Conservation (phyloP, 352 stramenopile species). For the Phytophthora multivora region DNA sequence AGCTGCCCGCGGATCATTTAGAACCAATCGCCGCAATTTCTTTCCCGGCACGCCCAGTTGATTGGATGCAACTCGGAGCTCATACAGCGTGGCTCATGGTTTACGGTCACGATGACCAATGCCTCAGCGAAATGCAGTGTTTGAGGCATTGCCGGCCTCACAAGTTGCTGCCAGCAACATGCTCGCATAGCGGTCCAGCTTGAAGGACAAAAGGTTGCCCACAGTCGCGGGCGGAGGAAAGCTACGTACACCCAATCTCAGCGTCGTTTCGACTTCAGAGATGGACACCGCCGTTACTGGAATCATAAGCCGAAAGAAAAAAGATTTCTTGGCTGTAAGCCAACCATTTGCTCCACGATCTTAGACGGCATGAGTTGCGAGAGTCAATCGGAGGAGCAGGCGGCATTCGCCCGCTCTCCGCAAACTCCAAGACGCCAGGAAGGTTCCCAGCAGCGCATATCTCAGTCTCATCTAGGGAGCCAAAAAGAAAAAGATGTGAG, state of each 20-base stretch:
- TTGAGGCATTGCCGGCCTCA: neutral
- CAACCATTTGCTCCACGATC: slow-evolving; percentile 1
- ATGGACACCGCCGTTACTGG: slow-evolving; percentile 16
- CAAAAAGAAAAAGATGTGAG: too few species aligned
- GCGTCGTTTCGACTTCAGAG: slow-evolving; percentile 20
- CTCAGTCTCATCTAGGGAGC: neutral
- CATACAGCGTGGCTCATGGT: neutral
- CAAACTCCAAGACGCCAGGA: neutral
- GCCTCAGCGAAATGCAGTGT: neutral
- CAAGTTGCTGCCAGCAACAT: neutral
- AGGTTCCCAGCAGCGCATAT: slow-evolving; percentile 4
- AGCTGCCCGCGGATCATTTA: slow-evolving; percentile 23
- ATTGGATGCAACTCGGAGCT: too few species aligned
- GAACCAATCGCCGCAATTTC: slow-evolving; percentile 1
- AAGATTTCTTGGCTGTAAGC: neutral
- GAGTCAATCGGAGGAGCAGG: too few species aligned
- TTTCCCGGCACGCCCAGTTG: too few species aligned
- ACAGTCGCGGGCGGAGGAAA: neutral
- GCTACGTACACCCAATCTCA: neutral
- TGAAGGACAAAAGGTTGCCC: neutral
- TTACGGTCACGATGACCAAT: neutral
- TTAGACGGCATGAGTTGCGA: neutral
- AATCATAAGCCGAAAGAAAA: neutral
- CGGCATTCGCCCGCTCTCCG: neutral
- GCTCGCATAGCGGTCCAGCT: neutral